A percentile compares a stretch with the other conserved stretches of the same genome.
Conservation (phyloP, 1,139 yeast genomes). For the Lodderomyces jiufengensis region DNA sequence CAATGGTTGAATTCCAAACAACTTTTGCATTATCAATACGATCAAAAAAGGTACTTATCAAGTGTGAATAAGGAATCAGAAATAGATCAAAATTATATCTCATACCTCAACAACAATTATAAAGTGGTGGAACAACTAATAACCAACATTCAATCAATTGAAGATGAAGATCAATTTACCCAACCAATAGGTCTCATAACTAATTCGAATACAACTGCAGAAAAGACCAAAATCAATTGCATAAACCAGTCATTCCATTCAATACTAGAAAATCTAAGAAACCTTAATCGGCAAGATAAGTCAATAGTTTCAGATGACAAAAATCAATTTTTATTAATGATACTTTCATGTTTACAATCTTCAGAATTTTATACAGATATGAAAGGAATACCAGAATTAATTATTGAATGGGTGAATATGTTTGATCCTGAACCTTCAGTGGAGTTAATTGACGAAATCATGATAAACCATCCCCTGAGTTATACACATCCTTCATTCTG, state of each 20-base stretch:
- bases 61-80: conserved; percentile 20
- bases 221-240: conserved; percentile 7
- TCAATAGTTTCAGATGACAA: no score
- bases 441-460: conserved; percentile 43
- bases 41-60: conserved; percentile 23
- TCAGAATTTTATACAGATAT: conserved; percentile 43
- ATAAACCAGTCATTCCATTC: conserved; percentile 28
- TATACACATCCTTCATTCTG: conserved; percentile 60
- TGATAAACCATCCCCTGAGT: conserved; percentile 44
- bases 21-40: conserved; percentile 31
- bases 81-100: conserved; percentile 21
- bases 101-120: conserved; percentile 32
- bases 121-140: conserved; percentile 31
- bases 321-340: conserved; percentile 27
- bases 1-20: conserved; percentile 35
- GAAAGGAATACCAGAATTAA: conserved; percentile 42
- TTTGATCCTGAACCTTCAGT: conserved; percentile 60
- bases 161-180: not conserved
- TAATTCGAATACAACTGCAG: conserved; percentile 14
- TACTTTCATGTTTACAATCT: conserved; percentile 57
- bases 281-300: conserved; percentile 16
- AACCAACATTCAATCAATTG: not conserved
- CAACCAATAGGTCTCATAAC: conserved; percentile 36
- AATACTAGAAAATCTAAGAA: conserved; percentile 22
- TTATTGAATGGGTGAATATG: conserved; percentile 62